phyloP scores from a whole-genome alignment of 768 basidiomycete species.

The Rickenella mellea region DNA sequence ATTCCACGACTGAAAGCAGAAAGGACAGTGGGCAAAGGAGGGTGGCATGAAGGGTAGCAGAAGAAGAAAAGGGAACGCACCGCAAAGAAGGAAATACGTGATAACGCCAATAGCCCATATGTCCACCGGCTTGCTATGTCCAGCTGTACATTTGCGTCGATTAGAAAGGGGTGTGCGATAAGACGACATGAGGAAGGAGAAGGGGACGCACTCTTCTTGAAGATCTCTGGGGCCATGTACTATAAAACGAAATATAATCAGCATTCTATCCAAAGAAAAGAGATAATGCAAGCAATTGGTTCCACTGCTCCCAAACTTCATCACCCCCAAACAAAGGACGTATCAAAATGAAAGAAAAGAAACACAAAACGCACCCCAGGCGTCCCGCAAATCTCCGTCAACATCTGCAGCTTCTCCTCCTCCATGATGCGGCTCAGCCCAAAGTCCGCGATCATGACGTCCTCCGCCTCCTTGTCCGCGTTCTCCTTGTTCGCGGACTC shows the following conservation, averaged over 20 bases:
- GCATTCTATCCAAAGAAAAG: background rate
- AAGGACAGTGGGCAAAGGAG: too few relatives aligned
- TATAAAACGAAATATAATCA: conserved; percentile 14
- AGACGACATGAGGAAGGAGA: background rate
- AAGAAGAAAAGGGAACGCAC: conserved; percentile 14
- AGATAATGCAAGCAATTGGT: background rate
- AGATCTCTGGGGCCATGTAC: conserved; percentile 97
- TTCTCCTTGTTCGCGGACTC: too few relatives aligned
- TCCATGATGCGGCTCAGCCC: conserved; percentile 88
- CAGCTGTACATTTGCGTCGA: conserved; percentile 35
- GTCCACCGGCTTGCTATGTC: conserved; percentile 92
- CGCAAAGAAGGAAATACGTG: conserved; percentile 89
- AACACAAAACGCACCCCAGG: conserved; percentile 52
- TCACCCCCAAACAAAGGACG: background rate
- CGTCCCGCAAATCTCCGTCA: conserved; percentile 95
- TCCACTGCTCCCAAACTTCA: background rate
- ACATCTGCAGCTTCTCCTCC: conserved; percentile 73
- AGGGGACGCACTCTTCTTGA: conserved; percentile 65
- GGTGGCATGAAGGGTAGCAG: background rate
- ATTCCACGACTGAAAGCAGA: too few relatives aligned
- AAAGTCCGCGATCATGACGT: conserved; percentile 97
- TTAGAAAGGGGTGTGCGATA: background rate
- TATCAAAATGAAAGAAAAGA: conserved; percentile 5
- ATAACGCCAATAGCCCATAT: conserved; percentile 99
- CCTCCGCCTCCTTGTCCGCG: conserved; percentile 93